Percentiles rank a stretch among this genome's conserved stretches.
phyloP scores from a whole-genome alignment of 2,329 filamentous ascomycete genomes.

The Parascedosporium putredinis region DNA sequence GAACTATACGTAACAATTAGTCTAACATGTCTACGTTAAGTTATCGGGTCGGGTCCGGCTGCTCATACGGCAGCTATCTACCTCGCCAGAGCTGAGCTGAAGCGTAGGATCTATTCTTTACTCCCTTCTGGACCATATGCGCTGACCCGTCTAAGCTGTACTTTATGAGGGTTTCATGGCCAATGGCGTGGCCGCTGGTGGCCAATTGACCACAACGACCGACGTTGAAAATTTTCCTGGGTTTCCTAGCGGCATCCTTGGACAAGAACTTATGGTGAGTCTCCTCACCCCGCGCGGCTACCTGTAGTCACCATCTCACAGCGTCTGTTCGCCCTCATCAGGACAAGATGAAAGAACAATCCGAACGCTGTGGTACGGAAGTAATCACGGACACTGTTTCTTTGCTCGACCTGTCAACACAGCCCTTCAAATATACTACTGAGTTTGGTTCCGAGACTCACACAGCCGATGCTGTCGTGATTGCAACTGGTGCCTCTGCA shows the following conservation, averaged over 20 bases:
- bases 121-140: not conserved
- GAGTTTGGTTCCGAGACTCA: conserved; percentile 75
- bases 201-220: conserved; percentile 95
- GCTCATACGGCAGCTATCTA: conserved; percentile 97
- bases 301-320: too few relatives aligned
- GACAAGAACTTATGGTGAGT: conserved; percentile 81
- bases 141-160: conserved; percentile 44
- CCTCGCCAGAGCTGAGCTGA: conserved; percentile 84
- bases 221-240: conserved; percentile 98
- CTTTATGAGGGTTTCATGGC: conserved; percentile 98
- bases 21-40: conserved; percentile 22
- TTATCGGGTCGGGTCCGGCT: conserved; percentile 89
- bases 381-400: conserved; percentile 89
- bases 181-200: conserved; percentile 89
- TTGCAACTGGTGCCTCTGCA: conserved; percentile 91
- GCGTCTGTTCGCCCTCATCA: too few relatives aligned
- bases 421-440: conserved; percentile 88
- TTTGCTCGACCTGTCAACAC: conserved; percentile 70
- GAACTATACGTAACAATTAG: too few relatives aligned
- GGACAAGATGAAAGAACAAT: conserved; percentile 89
- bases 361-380: conserved; percentile 80
- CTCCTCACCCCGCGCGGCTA: conserved; percentile 17
- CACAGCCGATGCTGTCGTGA: conserved; percentile 86
- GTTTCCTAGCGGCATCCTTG: conserved; percentile 82
- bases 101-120: conserved; percentile 44